Evolutionary conservation across 1,284 basidiomycete species (phyloP), one percentile per base, ranked within the genome.

Genomic region (Fomitopsis palustris): DNA sequence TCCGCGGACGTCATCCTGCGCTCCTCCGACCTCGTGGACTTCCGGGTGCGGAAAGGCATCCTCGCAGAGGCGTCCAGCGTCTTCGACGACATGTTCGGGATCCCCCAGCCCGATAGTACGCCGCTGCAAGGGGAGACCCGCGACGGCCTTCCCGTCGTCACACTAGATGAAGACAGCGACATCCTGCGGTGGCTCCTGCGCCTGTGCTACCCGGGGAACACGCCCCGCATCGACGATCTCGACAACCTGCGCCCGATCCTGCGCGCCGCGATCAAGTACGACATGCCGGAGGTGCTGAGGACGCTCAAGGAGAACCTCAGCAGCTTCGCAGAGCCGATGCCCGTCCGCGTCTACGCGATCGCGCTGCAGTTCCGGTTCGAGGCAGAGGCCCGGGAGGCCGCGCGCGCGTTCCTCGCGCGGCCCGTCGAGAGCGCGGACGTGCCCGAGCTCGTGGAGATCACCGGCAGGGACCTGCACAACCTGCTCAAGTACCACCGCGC

Each of bases 251-350:
- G 70, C 17, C 58, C 52, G 2, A 65, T 73, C 2, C 56, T 75
- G 21, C 67, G 67, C 42, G 74, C 70, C 1, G 74, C 73, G 3
- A 55, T 68, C 19, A 79, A 79, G 56, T 77, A 79, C 33, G 65
- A 67, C 23, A 77, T 78, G 72, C 69, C 72, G 49, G 47, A 64
- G 27, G 61, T 61, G 2, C 55, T 61, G 33, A 54, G 61, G 6
- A 53, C 62, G 23, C 53, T 59, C 33, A 62, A 59, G 21, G 41
- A 67, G 62, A 19, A 62, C 38, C 51, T 69, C 1, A 56, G 65
- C 0, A 60, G 60, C 1, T 67, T 75, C 51, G 41, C 74, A n/a
- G 57, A 63, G 16, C 61, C 61, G 14, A 70, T 73, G 8, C 70
- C 78, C 0, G 47, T 77, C n/a, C 69, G 67, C 14, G 60, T 73